Conservation (phyloP, 495 filamentous ascomycete species). For the Penicillium pancosmium region DNA sequence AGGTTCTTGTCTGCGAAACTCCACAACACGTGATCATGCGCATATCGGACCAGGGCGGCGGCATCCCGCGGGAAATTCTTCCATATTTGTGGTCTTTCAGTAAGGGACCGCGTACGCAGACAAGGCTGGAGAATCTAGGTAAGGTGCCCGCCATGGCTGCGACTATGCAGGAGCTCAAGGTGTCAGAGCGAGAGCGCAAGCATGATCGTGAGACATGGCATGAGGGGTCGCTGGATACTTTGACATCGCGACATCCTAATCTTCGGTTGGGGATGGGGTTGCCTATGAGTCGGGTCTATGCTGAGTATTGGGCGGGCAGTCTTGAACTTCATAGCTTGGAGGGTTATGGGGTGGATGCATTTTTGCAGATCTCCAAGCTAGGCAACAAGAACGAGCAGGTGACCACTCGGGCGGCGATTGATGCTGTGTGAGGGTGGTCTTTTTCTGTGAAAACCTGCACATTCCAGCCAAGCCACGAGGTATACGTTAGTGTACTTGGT, state of each 20-base stretch:
- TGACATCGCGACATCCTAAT: constrained; percentile 83
- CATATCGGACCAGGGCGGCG: constrained; percentile 93
- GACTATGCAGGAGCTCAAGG: constrained; percentile 83
- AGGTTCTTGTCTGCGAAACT: constrained; percentile 93
- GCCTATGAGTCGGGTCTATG: constrained; percentile 92
- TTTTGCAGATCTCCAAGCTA: constrained; percentile 93
- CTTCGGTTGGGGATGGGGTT: constrained; percentile 91
- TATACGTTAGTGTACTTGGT: too few species aligned
- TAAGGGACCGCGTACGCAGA: constrained; percentile 77
- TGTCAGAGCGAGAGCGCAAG: constrained; percentile 30
- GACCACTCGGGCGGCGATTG: constrained; percentile 83
- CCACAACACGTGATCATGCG: constrained; percentile 95
- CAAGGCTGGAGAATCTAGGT: constrained; percentile 76
- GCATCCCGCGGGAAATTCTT: constrained; percentile 81
- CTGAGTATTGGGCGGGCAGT: constrained; percentile 97
- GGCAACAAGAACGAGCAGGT: constrained; percentile 99
- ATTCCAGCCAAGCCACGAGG: background rate
- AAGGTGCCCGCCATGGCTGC: constrained; percentile 92
- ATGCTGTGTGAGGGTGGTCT: constrained; percentile 66
- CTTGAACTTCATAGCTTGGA: constrained; percentile 91
- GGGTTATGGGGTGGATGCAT: constrained; percentile 97
- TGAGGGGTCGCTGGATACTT: constrained; percentile 69
- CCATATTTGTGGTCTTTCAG: constrained; percentile 95
- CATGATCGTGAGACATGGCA: constrained; percentile 37
- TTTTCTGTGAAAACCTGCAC: background rate